Conservation (phyloP, 495 filamentous ascomycete species). For the Zalerion maritima region DNA sequence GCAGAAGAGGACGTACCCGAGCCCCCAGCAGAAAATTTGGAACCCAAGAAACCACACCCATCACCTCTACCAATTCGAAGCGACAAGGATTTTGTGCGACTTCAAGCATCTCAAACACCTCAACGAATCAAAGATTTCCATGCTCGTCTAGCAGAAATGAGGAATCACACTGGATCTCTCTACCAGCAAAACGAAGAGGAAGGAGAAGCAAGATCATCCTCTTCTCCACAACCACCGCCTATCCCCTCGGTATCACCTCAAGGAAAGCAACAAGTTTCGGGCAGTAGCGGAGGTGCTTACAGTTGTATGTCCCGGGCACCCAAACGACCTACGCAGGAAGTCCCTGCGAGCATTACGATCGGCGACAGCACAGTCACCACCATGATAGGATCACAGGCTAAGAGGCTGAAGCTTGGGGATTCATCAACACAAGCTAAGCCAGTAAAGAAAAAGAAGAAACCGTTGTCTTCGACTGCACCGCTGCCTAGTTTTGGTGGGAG, state of each 20-base stretch:
- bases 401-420: conserved; percentile 20
- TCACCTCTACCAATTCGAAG: conserved; percentile 12
- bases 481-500: conserved; percentile 47
- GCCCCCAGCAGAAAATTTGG: conserved; percentile 1
- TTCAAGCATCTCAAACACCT: conserved; percentile 1
- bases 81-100: conserved; percentile 1
- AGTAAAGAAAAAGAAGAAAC: conserved; percentile 9
- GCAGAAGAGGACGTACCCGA: conserved; percentile 4
- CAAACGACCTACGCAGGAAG: conserved; percentile 48
- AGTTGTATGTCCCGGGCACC: conserved; percentile 23
- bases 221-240: conserved; percentile 14
- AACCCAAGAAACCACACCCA: conserved; percentile 1
- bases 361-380: conserved; percentile 59
- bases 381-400: conserved; percentile 29
- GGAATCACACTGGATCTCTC: conserved; percentile 1
- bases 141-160: conserved; percentile 11
- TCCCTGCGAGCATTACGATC: conserved; percentile 83
- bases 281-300: no score
- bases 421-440: conserved; percentile 2
- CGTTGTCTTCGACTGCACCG: conserved; percentile 14
- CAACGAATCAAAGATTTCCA: conserved; percentile 8
- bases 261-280: conserved; percentile 10
- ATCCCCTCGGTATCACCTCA: conserved; percentile 25
- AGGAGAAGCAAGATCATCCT: no score
- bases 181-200: no score